phyloP scores from a whole-genome alignment of 1,284 basidiomycete species.

The Boletus semigastroideus region DNA sequence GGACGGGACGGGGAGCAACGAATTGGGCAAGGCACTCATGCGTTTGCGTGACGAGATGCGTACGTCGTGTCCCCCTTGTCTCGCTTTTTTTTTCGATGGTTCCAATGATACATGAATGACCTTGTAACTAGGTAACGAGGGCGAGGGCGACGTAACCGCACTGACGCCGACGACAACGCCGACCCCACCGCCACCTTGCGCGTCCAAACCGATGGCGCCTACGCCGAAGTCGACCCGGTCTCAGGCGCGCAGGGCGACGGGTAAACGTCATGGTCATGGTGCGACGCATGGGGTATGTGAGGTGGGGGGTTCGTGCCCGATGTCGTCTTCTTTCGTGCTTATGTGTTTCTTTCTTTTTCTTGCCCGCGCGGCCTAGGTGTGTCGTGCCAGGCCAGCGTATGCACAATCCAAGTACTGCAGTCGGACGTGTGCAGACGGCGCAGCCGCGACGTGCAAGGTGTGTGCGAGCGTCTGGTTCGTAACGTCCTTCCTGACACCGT shows the following conservation, averaged over 20 bases:
- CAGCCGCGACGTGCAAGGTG: slow-evolving; percentile 32
- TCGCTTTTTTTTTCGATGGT: background rate
- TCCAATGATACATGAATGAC: too few species aligned
- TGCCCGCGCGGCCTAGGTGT: slow-evolving; percentile 39
- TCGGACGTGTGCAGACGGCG: slow-evolving; percentile 55
- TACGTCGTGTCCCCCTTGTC: slow-evolving; percentile 5
- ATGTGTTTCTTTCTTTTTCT: background rate
- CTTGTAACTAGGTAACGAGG: slow-evolving; percentile 11
- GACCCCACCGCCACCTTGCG: background rate
- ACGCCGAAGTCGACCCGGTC: background rate
- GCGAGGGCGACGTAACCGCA: background rate
- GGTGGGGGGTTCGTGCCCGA: slow-evolving; percentile 13
- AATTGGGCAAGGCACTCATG: slow-evolving; percentile 45
- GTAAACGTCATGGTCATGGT: slow-evolving; percentile 14
- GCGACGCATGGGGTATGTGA: slow-evolving; percentile 23
- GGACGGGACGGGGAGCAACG: slow-evolving; percentile 40
- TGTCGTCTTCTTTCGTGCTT: background rate
- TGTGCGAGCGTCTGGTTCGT: too few species aligned
- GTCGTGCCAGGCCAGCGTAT: slow-evolving; percentile 52
- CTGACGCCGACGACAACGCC: background rate
- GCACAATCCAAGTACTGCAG: slow-evolving; percentile 53
- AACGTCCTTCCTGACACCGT: too few species aligned
- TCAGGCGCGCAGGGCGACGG: background rate
- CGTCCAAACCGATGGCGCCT: background rate
- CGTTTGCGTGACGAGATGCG: slow-evolving; percentile 33